Evolutionary conservation across 345 rosid genomes (phyloP), one percentile per base, ranked within the genome.

Genomic region (Nephelium lappaceum): DNA sequence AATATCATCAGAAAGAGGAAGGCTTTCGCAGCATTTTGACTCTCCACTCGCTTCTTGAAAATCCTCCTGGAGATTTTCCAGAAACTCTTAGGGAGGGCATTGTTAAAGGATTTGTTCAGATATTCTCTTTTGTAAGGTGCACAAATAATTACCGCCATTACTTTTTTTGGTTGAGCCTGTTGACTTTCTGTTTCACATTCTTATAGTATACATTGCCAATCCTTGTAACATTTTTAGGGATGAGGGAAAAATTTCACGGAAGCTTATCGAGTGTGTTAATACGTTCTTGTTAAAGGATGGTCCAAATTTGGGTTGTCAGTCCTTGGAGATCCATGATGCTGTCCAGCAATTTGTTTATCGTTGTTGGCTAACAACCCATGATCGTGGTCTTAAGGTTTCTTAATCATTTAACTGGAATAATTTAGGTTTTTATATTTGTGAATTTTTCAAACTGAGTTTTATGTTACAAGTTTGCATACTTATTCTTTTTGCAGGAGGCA

Each of bases 171-270:
- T 80, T 86, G 64, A 67, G 10, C 21, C 58, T 43, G 6, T 62
- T 21, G 55, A 47, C 21, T 7, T 58, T n/a, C 64, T 69, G 53
- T 11, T 23, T 66, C 42, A 47, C 70, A 16, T 70, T 72, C 23
- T 57, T 77, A 12, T 70, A 72, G 75, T 75, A 69, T 73, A 78
- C 70, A 62, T 25, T 67, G 47, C 25, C 15, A 73, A 64, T 58
- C 64, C 23, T 77, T 81, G 65, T 72, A 77, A 63, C 66, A 27
- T 86, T 71, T 86, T 81, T 82, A 93, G 97, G 89, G 98, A 93
- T 79, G 99, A 95, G 84, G 93, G 95, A n/a, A 93, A 92, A 87
- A 84, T 89, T 53, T 88, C 97, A 77, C 93, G 96, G 78, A 95
- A 93, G 86, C 95, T 95, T 83, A 81, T 95, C 23, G 98, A 93